Percentiles rank a stretch among this genome's conserved stretches.
phyloP scores from a whole-genome alignment of 768 basidiomycete species.

The Suillus spraguei region DNA sequence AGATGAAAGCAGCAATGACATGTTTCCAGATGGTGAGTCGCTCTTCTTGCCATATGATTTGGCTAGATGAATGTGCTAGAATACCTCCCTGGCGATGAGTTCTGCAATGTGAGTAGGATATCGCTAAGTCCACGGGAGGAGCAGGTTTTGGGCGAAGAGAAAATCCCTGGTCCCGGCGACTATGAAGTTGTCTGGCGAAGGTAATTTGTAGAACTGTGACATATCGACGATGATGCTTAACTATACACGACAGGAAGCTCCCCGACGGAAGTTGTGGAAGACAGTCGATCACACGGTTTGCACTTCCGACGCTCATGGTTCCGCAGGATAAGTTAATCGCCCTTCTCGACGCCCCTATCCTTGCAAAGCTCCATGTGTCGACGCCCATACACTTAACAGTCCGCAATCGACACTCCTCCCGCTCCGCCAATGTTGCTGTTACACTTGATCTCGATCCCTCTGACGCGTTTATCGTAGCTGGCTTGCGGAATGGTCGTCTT shows the following conservation, averaged over 20 bases:
- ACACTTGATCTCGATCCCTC: slow-evolving; percentile 69
- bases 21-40: slow-evolving; percentile 49
- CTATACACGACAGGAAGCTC: slow-evolving; percentile 42
- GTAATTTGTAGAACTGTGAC: slow-evolving; percentile 33
- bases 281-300: slow-evolving; percentile 48
- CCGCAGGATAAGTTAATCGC: slow-evolving; percentile 69
- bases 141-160: slow-evolving; percentile 31
- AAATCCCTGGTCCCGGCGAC: slow-evolving; percentile 53
- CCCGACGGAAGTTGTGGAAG: slow-evolving; percentile 47
- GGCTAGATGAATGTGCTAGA: slow-evolving; percentile 39
- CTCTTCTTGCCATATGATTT: neutral
- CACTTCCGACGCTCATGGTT: slow-evolving; percentile 63
- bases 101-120: slow-evolving; percentile 58
- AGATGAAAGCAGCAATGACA: slow-evolving; percentile 43
- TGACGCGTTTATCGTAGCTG: slow-evolving; percentile 83
- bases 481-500: slow-evolving; percentile 64
- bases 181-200: slow-evolving; percentile 70
- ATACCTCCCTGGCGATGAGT: slow-evolving; percentile 65
- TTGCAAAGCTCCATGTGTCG: slow-evolving; percentile 64
- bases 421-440: slow-evolving; percentile 70
- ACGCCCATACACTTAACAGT: slow-evolving; percentile 56
- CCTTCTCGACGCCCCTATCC: slow-evolving; percentile 61
- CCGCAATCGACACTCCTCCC: slow-evolving; percentile 64
- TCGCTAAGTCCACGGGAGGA: slow-evolving; percentile 47
- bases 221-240: neutral